phyloP scores from a whole-genome alignment of 1,284 basidiomycete species.

The Rhizoctonia solani region DNA sequence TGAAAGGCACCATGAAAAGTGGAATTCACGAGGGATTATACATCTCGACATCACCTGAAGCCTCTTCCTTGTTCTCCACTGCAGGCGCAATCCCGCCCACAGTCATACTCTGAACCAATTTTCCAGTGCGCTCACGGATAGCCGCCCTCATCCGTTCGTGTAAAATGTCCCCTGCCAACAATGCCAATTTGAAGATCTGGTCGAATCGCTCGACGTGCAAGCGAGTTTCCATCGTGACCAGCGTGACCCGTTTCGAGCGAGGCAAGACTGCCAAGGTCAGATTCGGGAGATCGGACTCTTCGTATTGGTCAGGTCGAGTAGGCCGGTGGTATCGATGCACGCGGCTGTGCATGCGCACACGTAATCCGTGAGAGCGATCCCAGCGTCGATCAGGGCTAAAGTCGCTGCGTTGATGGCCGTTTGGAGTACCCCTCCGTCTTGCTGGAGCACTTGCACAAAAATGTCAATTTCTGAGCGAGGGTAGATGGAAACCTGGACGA shows the following conservation, averaged over 20 bases:
- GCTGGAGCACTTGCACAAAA: conserved; percentile 88
- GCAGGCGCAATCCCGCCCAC: conserved; percentile 4
- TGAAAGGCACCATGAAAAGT: too few relatives aligned
- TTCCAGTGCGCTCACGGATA: conserved; percentile 66
- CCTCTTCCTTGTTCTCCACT: conserved; percentile 10
- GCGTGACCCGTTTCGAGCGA: conserved; percentile 76
- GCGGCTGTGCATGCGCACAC: conserved; percentile 85
- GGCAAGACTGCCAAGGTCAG: conserved; percentile 90
- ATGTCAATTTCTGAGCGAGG: conserved; percentile 95
- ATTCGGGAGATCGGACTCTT: conserved; percentile 89
- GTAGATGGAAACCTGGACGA: conserved; percentile 87
- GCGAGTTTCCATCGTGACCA: conserved; percentile 93
- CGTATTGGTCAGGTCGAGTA: conserved; percentile 87
- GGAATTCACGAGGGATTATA: conserved; percentile 13
- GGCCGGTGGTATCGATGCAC: conserved; percentile 72
- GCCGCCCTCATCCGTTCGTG: conserved; percentile 84
- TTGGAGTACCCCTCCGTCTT: conserved; percentile 90
- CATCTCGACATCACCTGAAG: conserved; percentile 20
- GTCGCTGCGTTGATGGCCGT: conserved; percentile 95
- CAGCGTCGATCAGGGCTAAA: conserved; percentile 86
- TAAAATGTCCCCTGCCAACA: conserved; percentile 77
- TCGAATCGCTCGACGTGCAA: conserved; percentile 91
- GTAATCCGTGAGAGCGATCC: conserved; percentile 89
- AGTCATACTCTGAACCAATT: conserved; percentile 51
- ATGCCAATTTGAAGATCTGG: conserved; percentile 80